Percentiles rank a stretch among this genome's conserved stretches.
phyloP scores from a whole-genome alignment of 1,284 basidiomycete species.

The Microbotryomycetes sp. region DNA sequence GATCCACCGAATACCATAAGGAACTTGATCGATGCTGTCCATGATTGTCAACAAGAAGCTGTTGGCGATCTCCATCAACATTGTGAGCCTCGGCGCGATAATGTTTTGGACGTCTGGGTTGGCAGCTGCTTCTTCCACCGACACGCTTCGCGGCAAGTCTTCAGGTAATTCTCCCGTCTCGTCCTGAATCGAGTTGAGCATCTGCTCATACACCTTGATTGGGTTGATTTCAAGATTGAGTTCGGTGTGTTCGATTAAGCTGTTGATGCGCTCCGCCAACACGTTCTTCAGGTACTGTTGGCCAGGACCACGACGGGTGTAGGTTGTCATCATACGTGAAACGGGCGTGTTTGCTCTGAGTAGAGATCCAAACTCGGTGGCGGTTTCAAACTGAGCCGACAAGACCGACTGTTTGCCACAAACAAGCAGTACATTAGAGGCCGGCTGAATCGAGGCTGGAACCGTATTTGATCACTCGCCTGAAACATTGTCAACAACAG shows the following conservation, averaged over 20 bases:
- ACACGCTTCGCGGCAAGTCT: constrained; percentile 82
- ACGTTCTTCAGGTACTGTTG: constrained; percentile 97
- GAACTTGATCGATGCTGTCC: constrained; percentile 92
- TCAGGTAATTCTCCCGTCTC: constrained; percentile 84
- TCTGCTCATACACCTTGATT: constrained; percentile 97
- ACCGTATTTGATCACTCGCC: constrained; percentile 44
- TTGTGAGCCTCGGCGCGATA: constrained; percentile 88
- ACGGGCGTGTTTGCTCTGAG: constrained; percentile 97
- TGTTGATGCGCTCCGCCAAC: constrained; percentile 93
- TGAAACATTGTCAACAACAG: constrained; percentile 96
- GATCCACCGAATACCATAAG: constrained; percentile 99
- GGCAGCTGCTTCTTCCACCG: constrained; percentile 85
- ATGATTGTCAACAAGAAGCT: constrained; percentile 97
- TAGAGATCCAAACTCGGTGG: constrained; percentile 93
- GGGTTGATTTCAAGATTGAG: constrained; percentile 98
- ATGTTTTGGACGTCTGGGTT: constrained; percentile 95
- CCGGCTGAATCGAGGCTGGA: neutral
- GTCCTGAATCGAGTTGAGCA: constrained; percentile 96
- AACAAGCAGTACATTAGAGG: neutral
- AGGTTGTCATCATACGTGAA: constrained; percentile 99
- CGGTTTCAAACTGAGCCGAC: constrained; percentile 96
- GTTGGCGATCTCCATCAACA: constrained; percentile 99
- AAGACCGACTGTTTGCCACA: constrained; percentile 70
- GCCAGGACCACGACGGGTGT: constrained; percentile 93
- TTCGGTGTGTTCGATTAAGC: constrained; percentile 95